These are phyloP conservation scores for Naganishia vishniacii DNA, from an alignment of 768 basidiomycete species.

Conservation along the genomic window DNA sequence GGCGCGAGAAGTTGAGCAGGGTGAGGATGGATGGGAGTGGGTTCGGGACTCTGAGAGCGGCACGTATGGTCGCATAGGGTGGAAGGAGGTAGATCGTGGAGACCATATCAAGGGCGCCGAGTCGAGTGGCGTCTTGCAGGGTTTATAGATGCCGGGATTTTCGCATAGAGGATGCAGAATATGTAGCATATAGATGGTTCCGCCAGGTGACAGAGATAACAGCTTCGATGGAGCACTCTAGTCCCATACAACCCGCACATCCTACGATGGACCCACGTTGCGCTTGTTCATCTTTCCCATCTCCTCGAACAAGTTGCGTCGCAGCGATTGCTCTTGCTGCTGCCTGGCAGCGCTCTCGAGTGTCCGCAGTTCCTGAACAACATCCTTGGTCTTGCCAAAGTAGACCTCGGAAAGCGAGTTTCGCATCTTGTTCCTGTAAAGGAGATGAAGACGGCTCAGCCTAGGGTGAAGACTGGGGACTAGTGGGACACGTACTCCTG, in stretches of 20 bases:
- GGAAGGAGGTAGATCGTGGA: constrained; percentile 24
- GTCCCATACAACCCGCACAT: neutral
- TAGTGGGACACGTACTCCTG: constrained; percentile 61
- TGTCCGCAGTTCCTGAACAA: constrained; percentile 85
- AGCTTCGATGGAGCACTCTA: too few relatives aligned
- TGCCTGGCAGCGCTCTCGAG: constrained; percentile 56
- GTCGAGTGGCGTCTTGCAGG: constrained; percentile 20
- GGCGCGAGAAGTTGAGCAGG: neutral
- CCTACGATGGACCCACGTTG: neutral
- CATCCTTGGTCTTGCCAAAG: constrained; percentile 93
- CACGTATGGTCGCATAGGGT: constrained; percentile 26
- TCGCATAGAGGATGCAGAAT: neutral
- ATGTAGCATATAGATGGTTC: constrained; percentile 5
- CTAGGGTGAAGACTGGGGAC: neutral
- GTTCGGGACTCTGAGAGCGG: constrained; percentile 18
- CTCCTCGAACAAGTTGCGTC: constrained; percentile 14
- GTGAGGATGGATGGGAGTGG: constrained; percentile 26
- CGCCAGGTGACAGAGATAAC: neutral
- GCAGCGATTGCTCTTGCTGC: constrained; percentile 13
- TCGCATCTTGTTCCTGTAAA: constrained; percentile 75
- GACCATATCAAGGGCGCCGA: constrained; percentile 17
- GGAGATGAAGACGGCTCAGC: neutral
- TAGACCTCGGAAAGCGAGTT: constrained; percentile 83
- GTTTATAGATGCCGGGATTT: constrained; percentile 23
- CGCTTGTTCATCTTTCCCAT: constrained; percentile 21